phyloP scores from a whole-genome alignment of 83 land plant genomes.

The Thuja plicata region DNA sequence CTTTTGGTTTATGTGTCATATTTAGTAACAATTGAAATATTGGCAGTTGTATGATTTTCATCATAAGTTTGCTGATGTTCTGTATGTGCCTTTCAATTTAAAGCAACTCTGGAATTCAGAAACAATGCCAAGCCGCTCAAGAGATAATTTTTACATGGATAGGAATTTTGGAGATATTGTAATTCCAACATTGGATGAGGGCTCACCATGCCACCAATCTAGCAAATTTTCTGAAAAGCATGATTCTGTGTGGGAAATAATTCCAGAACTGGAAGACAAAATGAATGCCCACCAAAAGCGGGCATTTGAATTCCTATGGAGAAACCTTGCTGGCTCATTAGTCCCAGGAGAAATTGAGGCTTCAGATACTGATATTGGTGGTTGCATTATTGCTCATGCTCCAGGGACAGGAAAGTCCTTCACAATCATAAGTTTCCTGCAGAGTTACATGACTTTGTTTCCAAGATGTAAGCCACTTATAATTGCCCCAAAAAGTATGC shows the following conservation, averaged over 20 bases:
- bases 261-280: constrained; percentile 41
- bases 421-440: constrained; percentile 68
- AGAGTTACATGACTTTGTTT: constrained; percentile 69
- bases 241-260: constrained; percentile 49
- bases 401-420: constrained; percentile 95
- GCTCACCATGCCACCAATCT: neutral
- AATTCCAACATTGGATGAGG: neutral
- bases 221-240: constrained; percentile 4
- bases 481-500: constrained; percentile 82
- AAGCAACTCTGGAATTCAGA: constrained; percentile 4
- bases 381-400: constrained; percentile 85
- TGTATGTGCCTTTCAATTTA: neutral
- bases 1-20: neutral
- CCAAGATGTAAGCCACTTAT: constrained; percentile 71
- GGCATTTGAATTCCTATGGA: constrained; percentile 68
- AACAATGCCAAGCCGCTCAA: neutral
- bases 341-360: constrained; percentile 31
- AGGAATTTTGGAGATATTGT: neutral
- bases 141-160: neutral
- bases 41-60: neutral
- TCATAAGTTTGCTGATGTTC: neutral
- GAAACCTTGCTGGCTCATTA: constrained; percentile 56
- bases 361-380: constrained; percentile 46
- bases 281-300: constrained; percentile 56
- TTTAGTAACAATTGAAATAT: neutral